A percentile compares a stretch with the other conserved stretches of the same genome.
phyloP scores from a whole-genome alignment of 192 early-diverging fungal genomes.

The Kappamyces sp. region DNA sequence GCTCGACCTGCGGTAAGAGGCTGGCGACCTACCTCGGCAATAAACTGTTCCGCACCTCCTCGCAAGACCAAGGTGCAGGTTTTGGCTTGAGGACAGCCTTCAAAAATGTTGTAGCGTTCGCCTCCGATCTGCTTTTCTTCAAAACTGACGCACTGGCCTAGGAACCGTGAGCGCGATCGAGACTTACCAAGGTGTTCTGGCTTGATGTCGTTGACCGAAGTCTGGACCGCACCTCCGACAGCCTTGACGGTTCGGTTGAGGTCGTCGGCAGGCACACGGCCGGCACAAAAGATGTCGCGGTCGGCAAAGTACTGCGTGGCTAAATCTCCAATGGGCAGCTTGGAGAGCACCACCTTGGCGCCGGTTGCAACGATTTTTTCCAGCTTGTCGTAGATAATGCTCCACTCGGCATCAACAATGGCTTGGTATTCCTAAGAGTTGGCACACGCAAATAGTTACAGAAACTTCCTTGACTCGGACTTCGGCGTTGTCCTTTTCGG shows the following conservation, averaged over 20 bases:
- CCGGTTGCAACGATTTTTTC: conserved; percentile 91
- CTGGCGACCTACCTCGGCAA: conserved; percentile 62
- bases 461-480: conserved; percentile 89
- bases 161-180: too few species aligned
- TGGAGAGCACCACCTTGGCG: conserved; percentile 95
- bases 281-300: conserved; percentile 98
- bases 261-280: conserved; percentile 90
- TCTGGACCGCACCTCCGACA: conserved; percentile 88
- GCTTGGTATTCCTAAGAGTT: conserved; percentile 87
- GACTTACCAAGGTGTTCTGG: conserved; percentile 67
- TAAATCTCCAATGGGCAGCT: conserved; percentile 96
- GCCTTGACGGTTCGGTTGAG: conserved; percentile 90
- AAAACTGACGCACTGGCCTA: conserved; percentile 69
- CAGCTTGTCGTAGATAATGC: conserved; percentile 97
- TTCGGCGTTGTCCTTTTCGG: conserved; percentile 99
- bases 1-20: conserved; percentile 55
- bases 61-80: conserved; percentile 94
- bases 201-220: conserved; percentile 80
- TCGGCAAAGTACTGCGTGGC: conserved; percentile 99
- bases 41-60: conserved; percentile 99
- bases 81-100: conserved; percentile 86
- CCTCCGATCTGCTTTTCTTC: conserved; percentile 96
- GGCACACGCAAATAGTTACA: conserved; percentile 8
- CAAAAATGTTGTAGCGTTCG: conserved; percentile 95
- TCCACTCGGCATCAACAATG: conserved; percentile 99